A percentile compares a stretch with the other conserved stretches of the same genome.
Conservation (phyloP, 495 filamentous ascomycete genomes). For the Neurospora sp. region DNA sequence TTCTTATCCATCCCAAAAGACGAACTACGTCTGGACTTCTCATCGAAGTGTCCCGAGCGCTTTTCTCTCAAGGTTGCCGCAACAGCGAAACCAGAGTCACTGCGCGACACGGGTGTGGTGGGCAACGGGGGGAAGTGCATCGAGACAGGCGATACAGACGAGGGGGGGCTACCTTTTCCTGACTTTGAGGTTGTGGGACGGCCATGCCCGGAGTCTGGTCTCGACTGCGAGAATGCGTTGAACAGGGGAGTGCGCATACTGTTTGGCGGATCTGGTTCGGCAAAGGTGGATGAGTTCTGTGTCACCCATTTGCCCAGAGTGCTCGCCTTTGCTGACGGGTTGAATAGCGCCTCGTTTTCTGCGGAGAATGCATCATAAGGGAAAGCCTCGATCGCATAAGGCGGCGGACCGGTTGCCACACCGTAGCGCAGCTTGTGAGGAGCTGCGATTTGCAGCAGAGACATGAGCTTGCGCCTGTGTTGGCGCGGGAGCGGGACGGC, state of each 20-base stretch:
- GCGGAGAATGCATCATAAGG: conserved; percentile 82
- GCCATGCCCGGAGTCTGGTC: conserved; percentile 54
- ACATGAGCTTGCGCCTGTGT: conserved; percentile 79
- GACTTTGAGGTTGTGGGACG: conserved; percentile 77
- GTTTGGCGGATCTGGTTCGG: conserved; percentile 48
- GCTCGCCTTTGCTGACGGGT: conserved; percentile 54
- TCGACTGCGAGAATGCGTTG: conserved; percentile 82
- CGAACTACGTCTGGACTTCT: conserved; percentile 73
- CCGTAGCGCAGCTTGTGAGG: conserved; percentile 84
- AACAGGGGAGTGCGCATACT: conserved; percentile 48
- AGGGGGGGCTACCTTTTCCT: conserved; percentile 67
- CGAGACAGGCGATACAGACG: conserved; percentile 77
- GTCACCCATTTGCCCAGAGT: conserved; percentile 75
- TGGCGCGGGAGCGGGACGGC: conserved; percentile 75
- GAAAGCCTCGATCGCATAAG: conserved; percentile 85
- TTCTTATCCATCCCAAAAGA: conserved; percentile 76
- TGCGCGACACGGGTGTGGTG: conserved; percentile 67
- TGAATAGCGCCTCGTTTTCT: conserved; percentile 74
- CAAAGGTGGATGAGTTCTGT: conserved; percentile 82
- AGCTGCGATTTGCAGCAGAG: conserved; percentile 79
- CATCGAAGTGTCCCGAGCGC: conserved; percentile 89
- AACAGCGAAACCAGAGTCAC: conserved; percentile 80
- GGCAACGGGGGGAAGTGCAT: conserved; percentile 67
- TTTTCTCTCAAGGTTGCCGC: conserved; percentile 83
- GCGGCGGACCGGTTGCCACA: conserved; percentile 78